phyloP scores from a whole-genome alignment of 2,329 filamentous ascomycete genomes.

The Nigrospora oryzae region DNA sequence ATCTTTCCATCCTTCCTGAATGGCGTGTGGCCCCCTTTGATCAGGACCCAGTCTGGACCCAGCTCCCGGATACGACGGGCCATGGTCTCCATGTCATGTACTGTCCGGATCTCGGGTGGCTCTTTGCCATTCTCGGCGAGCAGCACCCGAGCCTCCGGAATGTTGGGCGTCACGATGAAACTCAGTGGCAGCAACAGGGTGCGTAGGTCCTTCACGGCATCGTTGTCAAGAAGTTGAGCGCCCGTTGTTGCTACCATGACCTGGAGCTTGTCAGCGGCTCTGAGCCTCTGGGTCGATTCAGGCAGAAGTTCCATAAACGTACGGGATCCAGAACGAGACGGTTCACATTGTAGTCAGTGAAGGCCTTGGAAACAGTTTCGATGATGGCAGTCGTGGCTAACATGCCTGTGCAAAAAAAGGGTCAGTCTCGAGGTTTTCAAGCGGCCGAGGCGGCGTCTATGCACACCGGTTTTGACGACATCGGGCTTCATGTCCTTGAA shows the following conservation, averaged over 20 bases:
- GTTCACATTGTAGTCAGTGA: conserved; percentile 48
- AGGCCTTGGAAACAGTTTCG: conserved; percentile 54
- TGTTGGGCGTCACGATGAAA: conserved; percentile 67
- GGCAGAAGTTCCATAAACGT: conserved; percentile 15
- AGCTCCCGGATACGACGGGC: conserved; percentile 58
- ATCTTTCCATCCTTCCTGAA: conserved; percentile 55
- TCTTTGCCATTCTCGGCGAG: conserved; percentile 42
- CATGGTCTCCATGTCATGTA: conserved; percentile 60
- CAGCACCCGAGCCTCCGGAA: conserved; percentile 64
- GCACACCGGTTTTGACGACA: conserved; percentile 81
- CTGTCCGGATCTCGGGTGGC: conserved; percentile 33
- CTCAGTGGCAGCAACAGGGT: conserved; percentile 54
- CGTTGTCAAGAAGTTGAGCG: conserved; percentile 54
- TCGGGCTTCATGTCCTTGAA: conserved; percentile 79
- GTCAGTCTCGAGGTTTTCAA: background rate
- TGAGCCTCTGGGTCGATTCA: background rate
- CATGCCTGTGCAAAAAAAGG: conserved; percentile 55
- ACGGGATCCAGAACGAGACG: conserved; percentile 69
- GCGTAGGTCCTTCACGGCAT: conserved; percentile 54
- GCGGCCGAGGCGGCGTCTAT: background rate
- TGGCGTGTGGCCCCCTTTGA: conserved; percentile 89
- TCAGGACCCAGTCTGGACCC: conserved; percentile 70
- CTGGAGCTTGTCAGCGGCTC: conserved; percentile 32
- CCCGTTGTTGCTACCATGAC: conserved; percentile 91
- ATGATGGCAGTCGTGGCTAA: conserved; percentile 66